Conservation (phyloP, 106 monocot genomes). For the Allium fistulosum region DNA sequence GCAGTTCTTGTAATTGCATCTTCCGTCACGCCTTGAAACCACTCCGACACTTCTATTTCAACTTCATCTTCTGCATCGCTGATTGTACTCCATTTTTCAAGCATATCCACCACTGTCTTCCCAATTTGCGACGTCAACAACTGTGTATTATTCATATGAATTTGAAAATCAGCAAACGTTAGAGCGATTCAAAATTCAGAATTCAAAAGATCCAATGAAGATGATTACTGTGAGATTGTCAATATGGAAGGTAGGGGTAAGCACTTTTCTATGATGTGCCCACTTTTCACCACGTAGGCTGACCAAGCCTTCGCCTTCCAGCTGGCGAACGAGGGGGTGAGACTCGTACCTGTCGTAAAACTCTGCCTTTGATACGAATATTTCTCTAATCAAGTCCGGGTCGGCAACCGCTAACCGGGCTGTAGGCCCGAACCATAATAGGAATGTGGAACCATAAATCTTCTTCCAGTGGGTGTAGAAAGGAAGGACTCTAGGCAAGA, state of each 20-base stretch:
- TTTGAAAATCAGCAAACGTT: no score
- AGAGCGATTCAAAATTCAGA: no score
- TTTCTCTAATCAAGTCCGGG: conserved; percentile 86
- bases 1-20: conserved; percentile 51
- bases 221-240: conserved; percentile 76
- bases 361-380: conserved; percentile 45
- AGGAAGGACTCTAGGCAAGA: conserved; percentile 80
- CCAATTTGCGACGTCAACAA: conserved; percentile 57
- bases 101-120: conserved; percentile 55
- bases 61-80: conserved; percentile 33
- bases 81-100: conserved; percentile 39
- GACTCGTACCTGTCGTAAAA: conserved; percentile 89
- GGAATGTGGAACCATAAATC: conserved; percentile 84
- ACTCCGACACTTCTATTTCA: conserved; percentile 65
- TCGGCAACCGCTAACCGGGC: conserved; percentile 68
- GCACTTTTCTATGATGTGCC: conserved; percentile 80
- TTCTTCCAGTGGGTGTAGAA: conserved; percentile 97
- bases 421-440: conserved; percentile 92
- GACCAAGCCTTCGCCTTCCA: conserved; percentile 84
- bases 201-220: neutral
- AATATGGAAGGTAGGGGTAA: conserved; percentile 80
- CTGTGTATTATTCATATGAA: conserved; percentile 9
- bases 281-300: conserved; percentile 86
- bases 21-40: conserved; percentile 55
- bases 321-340: conserved; percentile 83